Percentiles rank a stretch among this genome's conserved stretches.
phyloP scores from a whole-genome alignment of 129 eudicot species.

The Artemisia argyi region DNA sequence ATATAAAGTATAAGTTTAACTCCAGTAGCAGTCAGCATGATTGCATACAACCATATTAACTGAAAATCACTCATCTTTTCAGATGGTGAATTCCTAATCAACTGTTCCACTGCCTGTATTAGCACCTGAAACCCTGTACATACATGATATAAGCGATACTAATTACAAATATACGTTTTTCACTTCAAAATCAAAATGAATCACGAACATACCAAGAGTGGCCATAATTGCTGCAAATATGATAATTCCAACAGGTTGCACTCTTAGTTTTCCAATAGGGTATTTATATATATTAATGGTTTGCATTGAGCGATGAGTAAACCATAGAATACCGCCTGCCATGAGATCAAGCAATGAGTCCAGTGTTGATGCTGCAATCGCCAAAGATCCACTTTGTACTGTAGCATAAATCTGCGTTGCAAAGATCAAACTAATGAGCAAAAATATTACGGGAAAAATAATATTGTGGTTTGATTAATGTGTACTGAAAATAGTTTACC shows the following conservation, averaged over 20 bases:
- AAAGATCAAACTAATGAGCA: background rate
- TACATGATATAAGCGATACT: background rate
- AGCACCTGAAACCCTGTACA: constrained; percentile 67
- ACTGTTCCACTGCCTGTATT: constrained; percentile 57
- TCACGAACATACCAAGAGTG: constrained; percentile 55
- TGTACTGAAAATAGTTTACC: constrained; percentile 32
- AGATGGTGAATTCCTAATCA: constrained; percentile 50
- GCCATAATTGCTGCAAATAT: constrained; percentile 83
- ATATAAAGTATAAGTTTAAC: constrained; percentile 60
- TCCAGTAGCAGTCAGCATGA: constrained; percentile 58
- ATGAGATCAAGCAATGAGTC: constrained; percentile 76
- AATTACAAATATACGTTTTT: background rate
- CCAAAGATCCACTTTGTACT: constrained; percentile 67
- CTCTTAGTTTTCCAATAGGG: constrained; percentile 69
- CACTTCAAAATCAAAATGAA: background rate
- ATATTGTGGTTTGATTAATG: background rate
- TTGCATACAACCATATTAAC: constrained; percentile 57
- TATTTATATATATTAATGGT: constrained; percentile 67
- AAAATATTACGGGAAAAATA: background rate
- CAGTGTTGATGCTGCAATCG: constrained; percentile 76
- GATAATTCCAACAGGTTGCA: constrained; percentile 74
- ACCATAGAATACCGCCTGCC: constrained; percentile 83
- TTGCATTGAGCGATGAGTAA: constrained; percentile 66
- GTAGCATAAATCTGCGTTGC: constrained; percentile 60
- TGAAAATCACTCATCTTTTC: constrained; percentile 44